A percentile compares a stretch with the other conserved stretches of the same genome.
Evolutionary conservation across 495 filamentous ascomycete species (phyloP).

Genomic region (Lasiosphaeria ovina): DNA sequence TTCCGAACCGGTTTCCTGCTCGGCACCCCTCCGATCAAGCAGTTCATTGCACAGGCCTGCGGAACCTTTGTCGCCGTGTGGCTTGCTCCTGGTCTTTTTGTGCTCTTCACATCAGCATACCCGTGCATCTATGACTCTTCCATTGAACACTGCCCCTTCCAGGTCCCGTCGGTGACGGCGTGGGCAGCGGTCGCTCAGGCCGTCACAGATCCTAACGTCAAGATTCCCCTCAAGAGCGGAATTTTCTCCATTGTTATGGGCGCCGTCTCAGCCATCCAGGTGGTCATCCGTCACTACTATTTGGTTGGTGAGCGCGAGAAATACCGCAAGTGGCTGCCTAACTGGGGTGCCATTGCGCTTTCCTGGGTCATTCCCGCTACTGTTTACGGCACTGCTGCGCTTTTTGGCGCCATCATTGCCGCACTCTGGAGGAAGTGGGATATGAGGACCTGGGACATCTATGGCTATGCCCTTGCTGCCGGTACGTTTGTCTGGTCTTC

Average conservation of each 20-base stretch:
- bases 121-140: conserved; percentile 57
- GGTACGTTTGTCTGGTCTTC: conserved; percentile 26
- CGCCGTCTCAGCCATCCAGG: conserved; percentile 47
- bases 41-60: conserved; percentile 62
- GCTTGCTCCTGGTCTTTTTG: conserved; percentile 61
- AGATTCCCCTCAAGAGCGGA: conserved; percentile 54
- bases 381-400: conserved; percentile 48
- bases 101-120: conserved; percentile 63
- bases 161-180: conserved; percentile 59
- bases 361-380: conserved; percentile 56
- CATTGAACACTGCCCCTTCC: conserved; percentile 47
- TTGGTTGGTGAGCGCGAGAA: conserved; percentile 46
- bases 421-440: conserved; percentile 58
- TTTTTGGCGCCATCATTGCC: conserved; percentile 57
- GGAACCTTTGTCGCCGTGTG: conserved; percentile 62
- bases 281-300: conserved; percentile 57
- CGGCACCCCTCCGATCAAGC: conserved; percentile 58
- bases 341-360: conserved; percentile 65
- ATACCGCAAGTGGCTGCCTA: conserved; percentile 59
- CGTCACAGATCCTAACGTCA: conserved; percentile 57
- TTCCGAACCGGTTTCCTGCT: conserved; percentile 65
- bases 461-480: conserved; percentile 65
- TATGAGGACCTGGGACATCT: conserved; percentile 55
- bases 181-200: conserved; percentile 65
- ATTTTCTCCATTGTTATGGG: conserved; percentile 58